Conservation (phyloP, 495 filamentous ascomycete species). For the Penicillium turbatum region DNA sequence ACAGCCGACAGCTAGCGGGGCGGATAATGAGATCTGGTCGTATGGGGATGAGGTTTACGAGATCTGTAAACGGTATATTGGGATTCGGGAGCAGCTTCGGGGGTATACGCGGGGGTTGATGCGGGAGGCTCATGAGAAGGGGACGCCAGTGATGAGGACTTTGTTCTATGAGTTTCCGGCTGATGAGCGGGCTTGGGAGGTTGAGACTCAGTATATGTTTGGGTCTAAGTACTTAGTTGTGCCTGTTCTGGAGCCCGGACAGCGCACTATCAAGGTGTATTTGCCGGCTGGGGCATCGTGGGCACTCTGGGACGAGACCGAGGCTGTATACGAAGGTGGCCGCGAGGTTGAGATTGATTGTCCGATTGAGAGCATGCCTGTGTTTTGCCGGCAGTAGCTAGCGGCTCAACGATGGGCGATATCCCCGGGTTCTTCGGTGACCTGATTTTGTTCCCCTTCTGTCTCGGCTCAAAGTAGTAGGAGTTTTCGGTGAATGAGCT, state of each 20-base stretch:
- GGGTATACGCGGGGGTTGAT: conserved; percentile 49
- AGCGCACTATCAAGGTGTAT: conserved; percentile 41
- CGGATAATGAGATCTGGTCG: conserved; percentile 56
- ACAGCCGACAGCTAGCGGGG: conserved; percentile 38
- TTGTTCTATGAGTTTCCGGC: conserved; percentile 55
- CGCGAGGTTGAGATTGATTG: conserved; percentile 38
- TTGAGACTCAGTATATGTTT: conserved; percentile 53
- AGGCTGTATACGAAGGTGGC: conserved; percentile 30
- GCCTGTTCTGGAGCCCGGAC: conserved; percentile 44
- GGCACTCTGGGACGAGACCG: conserved; percentile 33
- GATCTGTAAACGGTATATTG: conserved; percentile 53
- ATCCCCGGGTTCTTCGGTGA: not conserved
- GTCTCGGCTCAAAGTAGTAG: not conserved
- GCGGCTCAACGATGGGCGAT: not conserved
- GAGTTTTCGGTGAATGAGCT: not conserved
- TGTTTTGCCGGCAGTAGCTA: conserved; percentile 30
- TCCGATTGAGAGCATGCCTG: conserved; percentile 49
- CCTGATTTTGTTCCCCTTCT: not conserved
- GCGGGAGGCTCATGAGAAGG: conserved; percentile 51
- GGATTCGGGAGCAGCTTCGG: conserved; percentile 48
- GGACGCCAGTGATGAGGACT: conserved; percentile 52
- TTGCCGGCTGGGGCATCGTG: conserved; percentile 44
- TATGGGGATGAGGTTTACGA: conserved; percentile 53
- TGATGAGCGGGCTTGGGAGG: conserved; percentile 45
- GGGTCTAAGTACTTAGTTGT: conserved; percentile 50